Evolutionary conservation across 345 rosid genomes (phyloP), one percentile per base, ranked within the genome.

Genomic region (Eutrema heterophyllum): DNA sequence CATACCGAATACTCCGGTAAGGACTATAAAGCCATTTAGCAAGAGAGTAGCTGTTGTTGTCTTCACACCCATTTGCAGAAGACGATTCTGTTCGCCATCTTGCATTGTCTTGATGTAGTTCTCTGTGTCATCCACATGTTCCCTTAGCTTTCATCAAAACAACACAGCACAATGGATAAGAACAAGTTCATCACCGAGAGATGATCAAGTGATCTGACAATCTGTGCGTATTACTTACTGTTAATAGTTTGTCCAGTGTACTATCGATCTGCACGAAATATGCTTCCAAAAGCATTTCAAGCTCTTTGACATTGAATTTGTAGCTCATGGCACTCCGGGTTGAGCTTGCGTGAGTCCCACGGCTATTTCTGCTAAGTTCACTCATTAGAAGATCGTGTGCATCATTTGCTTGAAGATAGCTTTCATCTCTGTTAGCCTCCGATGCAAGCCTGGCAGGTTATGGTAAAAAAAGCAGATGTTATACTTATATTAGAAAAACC

Each of bases 271-370:
- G 99, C 63, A 92, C 96, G 43, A 95, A 92, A 72, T 92, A 92
- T n/a, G 97, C 96, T 80, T 95, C 99, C 82, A 92, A 70, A 60
- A 95, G 97, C 99, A 92, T 95, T 76, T 92, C 99, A 29, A 95
- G 95, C 78, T 95, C 99, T 80, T 92, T 92, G 2, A 88, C 91
- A 73, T 88, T 89, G 53, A 92, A 84, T 16, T 81, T 82, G 80
- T 95, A 85, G 82, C 84, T 83, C 67, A 83, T 80, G 24, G 86
- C 85, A 81, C 97, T 89, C 32, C 74, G 78, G 35, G 86, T 84
- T 65, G 92, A 80, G 64, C 96, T 87, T 12, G 96, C 71, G 59
- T 4, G 84, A 18, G 91, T 85, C 67, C 88, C 87, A 68, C 84
- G 89, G 81, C 90, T 85, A 39, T 57, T 86, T 66, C 86, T 84